These are phyloP conservation scores for Pyrenochaeta sp. DNA, from an alignment of 2,329 filamentous ascomycete species.

Conservation along the genomic window DNA sequence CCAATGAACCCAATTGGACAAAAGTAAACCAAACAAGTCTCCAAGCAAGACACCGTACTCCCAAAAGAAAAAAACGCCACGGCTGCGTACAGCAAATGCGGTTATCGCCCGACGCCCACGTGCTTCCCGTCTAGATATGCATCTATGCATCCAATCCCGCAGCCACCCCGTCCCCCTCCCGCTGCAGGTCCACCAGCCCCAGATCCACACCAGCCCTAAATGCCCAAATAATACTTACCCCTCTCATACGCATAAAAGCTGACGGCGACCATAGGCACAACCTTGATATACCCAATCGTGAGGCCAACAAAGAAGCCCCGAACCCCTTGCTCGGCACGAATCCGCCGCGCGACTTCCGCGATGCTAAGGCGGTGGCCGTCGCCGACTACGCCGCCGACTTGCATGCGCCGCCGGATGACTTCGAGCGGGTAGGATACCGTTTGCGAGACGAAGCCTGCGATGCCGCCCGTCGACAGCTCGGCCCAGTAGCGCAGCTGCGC, in stretches of 20 bases:
- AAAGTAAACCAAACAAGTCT: too few species aligned
- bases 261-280: slow-evolving; percentile 85
- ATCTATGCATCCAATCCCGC: background rate
- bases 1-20: too few species aligned
- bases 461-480: slow-evolving; percentile 81
- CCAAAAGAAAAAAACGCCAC: too few species aligned
- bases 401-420: slow-evolving; percentile 91
- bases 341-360: slow-evolving; percentile 76
- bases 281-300: slow-evolving; percentile 93
- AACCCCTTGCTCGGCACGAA: slow-evolving; percentile 77
- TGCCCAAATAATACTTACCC: slow-evolving; percentile 64
- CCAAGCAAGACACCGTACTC: too few species aligned
- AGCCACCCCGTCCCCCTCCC: too few species aligned
- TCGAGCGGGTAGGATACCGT: slow-evolving; percentile 93
- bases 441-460: slow-evolving; percentile 89
- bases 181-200: too few species aligned
- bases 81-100: too few species aligned
- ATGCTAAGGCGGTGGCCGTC: slow-evolving; percentile 83
- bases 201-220: too few species aligned
- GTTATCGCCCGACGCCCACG: too few species aligned
- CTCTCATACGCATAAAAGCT: slow-evolving; percentile 74
- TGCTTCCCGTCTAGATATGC: too few species aligned
- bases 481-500: slow-evolving; percentile 83
- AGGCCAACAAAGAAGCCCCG: slow-evolving; percentile 91
- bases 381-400: slow-evolving; percentile 92